phyloP scores from a whole-genome alignment of 345 rosid species.

The Crucihimalaya himalaica region DNA sequence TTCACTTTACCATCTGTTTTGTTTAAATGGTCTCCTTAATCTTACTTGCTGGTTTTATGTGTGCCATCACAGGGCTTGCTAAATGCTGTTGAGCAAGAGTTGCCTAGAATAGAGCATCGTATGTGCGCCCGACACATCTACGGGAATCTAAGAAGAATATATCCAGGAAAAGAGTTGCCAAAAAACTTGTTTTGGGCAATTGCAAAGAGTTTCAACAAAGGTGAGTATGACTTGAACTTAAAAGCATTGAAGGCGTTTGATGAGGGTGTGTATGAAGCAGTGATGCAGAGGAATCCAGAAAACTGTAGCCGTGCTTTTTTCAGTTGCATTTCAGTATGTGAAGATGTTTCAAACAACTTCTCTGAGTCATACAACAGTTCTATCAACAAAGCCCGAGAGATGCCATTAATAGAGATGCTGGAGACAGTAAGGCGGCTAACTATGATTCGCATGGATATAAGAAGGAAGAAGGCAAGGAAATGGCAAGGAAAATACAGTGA shows the following conservation, averaged over 20 bases:
- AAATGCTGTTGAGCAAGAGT: too few relatives aligned
- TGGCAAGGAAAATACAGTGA: too few relatives aligned
- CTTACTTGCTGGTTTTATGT: too few relatives aligned
- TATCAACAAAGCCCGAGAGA: not conserved
- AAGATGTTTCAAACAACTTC: not conserved
- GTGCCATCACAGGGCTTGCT: too few relatives aligned
- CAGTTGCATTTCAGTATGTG: not conserved
- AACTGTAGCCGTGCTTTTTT: too few relatives aligned
- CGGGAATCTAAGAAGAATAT: not conserved
- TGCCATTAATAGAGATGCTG: not conserved
- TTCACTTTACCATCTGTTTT: too few relatives aligned
- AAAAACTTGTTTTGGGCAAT: not conserved
- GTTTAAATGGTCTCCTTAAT: too few relatives aligned
- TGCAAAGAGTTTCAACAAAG: not conserved
- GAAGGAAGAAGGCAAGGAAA: not conserved
- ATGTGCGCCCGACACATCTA: too few relatives aligned
- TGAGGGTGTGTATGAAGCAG: not conserved
- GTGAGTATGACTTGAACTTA: not conserved
- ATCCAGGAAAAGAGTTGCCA: not conserved
- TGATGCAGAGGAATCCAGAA: not conserved
- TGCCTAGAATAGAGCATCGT: too few relatives aligned
- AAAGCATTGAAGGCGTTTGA: not conserved
- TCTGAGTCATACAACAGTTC: too few relatives aligned
- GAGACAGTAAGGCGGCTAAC: not conserved
- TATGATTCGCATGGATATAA: not conserved